Evolutionary conservation across 2,329 filamentous ascomycete species (phyloP).

Genomic region (Rachicladosporium sp.): DNA sequence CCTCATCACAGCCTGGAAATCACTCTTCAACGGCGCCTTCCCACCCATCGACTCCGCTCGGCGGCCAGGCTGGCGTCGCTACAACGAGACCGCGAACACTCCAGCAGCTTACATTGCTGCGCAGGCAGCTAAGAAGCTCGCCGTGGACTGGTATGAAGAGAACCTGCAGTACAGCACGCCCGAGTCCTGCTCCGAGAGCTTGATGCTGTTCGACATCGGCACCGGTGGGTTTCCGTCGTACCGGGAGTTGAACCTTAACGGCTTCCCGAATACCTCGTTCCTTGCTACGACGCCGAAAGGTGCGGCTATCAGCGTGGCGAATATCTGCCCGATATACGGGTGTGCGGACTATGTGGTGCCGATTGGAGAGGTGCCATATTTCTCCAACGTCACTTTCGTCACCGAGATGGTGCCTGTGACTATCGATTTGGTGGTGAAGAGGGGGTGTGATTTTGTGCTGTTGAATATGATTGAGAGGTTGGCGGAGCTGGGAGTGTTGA

Average conservation of each 20-base stretch:
- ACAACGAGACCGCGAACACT: constrained; percentile 12
- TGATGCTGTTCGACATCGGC: constrained; percentile 33
- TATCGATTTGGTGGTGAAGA: constrained; percentile 29
- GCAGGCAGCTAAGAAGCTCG: constrained; percentile 19
- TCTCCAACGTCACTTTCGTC: constrained; percentile 27
- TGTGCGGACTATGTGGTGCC: constrained; percentile 28
- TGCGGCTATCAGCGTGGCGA: constrained; percentile 23
- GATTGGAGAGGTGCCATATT: constrained; percentile 31
- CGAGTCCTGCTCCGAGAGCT: constrained; percentile 28
- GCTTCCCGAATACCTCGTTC: constrained; percentile 21
- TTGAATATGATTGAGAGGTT: constrained; percentile 31
- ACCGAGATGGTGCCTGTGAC: constrained; percentile 32
- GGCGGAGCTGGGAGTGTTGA: constrained; percentile 28
- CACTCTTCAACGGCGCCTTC: constrained; percentile 26
- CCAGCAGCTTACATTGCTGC: constrained; percentile 14
- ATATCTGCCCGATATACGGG: constrained; percentile 1
- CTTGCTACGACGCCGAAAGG: constrained; percentile 21
- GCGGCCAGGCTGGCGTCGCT: constrained; percentile 20
- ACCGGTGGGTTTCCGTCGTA: constrained; percentile 30
- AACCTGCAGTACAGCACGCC: constrained; percentile 25
- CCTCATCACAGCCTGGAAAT: constrained; percentile 22
- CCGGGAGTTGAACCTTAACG: constrained; percentile 25
- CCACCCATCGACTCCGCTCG: constrained; percentile 29
- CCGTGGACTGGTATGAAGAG: constrained; percentile 28
- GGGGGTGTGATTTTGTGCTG: constrained; percentile 33